Evolutionary conservation across 2,329 filamentous ascomycete species (phyloP).

Genomic region (Alternaria panax): DNA sequence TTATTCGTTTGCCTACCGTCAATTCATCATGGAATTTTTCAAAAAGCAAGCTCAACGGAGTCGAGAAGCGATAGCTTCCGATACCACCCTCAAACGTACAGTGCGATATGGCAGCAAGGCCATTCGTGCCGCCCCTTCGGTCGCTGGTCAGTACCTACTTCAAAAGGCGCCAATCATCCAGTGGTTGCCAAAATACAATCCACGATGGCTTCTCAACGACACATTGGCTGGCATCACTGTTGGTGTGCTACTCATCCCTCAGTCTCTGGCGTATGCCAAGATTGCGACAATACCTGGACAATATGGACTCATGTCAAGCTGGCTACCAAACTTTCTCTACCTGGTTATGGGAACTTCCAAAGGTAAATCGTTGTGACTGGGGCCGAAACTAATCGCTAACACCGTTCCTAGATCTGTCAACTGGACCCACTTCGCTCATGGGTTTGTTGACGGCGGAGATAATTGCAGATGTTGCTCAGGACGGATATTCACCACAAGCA

Average conservation of each 20-base stretch:
- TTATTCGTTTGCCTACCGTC: not conserved
- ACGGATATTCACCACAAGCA: slow-evolving; percentile 60
- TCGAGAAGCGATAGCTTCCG: slow-evolving; percentile 30
- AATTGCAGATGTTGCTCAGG: slow-evolving; percentile 60
- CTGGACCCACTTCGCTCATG: slow-evolving; percentile 70
- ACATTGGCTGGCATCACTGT: slow-evolving; percentile 71
- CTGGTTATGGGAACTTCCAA: slow-evolving; percentile 86
- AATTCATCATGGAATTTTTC: slow-evolving; percentile 33
- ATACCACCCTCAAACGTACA: slow-evolving; percentile 39
- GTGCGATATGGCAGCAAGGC: slow-evolving; percentile 43
- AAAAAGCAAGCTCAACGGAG: slow-evolving; percentile 22
- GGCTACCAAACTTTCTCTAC: slow-evolving; percentile 93
- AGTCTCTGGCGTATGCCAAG: slow-evolving; percentile 97
- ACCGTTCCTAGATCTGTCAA: slow-evolving; percentile 64
- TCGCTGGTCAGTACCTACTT: slow-evolving; percentile 62
- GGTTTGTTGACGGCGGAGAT: slow-evolving; percentile 70
- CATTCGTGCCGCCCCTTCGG: slow-evolving; percentile 57
- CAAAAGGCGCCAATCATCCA: slow-evolving; percentile 69
- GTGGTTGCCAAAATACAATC: slow-evolving; percentile 69
- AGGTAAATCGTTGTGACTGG: slow-evolving; percentile 20
- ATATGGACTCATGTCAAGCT: slow-evolving; percentile 89
- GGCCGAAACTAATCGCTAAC: slow-evolving; percentile 46
- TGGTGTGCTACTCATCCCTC: slow-evolving; percentile 83
- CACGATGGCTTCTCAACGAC: slow-evolving; percentile 68
- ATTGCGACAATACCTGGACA: slow-evolving; percentile 85